Evolutionary conservation across 495 filamentous ascomycete genomes (phyloP), one percentile per base, ranked within the genome.

Genomic region (Daldinia decipiens): DNA sequence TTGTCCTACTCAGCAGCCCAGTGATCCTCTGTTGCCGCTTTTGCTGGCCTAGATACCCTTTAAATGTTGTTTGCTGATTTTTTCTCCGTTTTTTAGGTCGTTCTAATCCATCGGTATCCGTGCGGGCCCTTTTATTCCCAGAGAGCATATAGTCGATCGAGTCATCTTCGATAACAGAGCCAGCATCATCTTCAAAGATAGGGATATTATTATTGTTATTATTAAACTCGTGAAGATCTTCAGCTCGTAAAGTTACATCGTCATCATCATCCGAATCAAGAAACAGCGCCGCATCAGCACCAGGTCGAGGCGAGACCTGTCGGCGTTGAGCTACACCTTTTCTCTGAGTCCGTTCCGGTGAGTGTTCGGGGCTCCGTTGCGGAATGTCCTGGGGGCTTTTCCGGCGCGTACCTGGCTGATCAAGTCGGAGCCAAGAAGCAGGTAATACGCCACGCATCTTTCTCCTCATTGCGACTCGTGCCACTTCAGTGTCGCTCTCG

Each of bases 371-470:
- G 69, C 77, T 82, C 74, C 62, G 84, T 72, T 73, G 83, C 70
- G 64, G 79, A 76, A 72, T 65, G 13, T 56, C 43, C 43, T 40
- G 62, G 15, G 29, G 65, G 59, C 58, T 78, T 72, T 54, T 78
- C 54, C 60, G 47, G 54, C 63, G 71, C n/a, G 75, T 57, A 27
- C 76, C 69, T 64, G 79, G 77, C 58, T 82, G 80, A 71, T 97
- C 89, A 40, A 98, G 82, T 68, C 91, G 87, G 50, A 96, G 84
- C 90, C 91, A 97, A 3, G 95, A 98, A 5, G 95, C 95, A 38
- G 95, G 94, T 47, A 98, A 85, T 15, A 97, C 93, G 38, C 94
- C 94, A 59, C 88, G 89, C 50, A 95, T 95, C 64, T 80, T 88
- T 36, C 78, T 81, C 13, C 75, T 77, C 52, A 83, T 80, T 40